Base-by-base conservation (phyloP, 805 yeast genomes). In the Priceomyces haplophilus region DNA sequence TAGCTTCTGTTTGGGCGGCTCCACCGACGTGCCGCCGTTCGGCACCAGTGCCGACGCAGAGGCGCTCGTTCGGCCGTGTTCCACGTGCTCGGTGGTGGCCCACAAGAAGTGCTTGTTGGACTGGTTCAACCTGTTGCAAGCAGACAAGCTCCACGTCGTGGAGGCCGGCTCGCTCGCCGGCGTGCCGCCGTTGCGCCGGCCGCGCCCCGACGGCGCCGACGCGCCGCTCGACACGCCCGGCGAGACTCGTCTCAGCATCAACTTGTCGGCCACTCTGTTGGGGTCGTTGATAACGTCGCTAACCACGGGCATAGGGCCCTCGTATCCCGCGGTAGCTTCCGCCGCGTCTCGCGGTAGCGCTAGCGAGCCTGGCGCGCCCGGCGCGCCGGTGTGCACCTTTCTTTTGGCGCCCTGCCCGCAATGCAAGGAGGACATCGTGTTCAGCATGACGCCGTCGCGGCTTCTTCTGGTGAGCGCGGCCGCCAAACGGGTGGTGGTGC, bases 1-100 rank as follows among this genome's bases (percentile, higher is more conserved):
- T 40, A 56, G 68, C 34, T 61, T 70, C 46, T 70, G 75, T 43
- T 56, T 69, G 3, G 73, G 73, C 10, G 70, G 62, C n/a, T 53
- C 48, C 31, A 50, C 59, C 10, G 75, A 69, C 19, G 46, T 65
- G 3, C 74, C 74, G 2, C 69, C 72, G 6, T 68, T 69, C 45
- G 73, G 72, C 1, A 45, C 52, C 2, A 38, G 55, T 11, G 37
- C 46, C 12, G 74, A 69, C 44, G 72, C 72, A 3, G 53, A 54
- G 40, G 72, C 64, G 41, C 50, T 70, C 34, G 47, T 69, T 17
- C 47, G 49, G 4, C 75, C 75, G 0, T 70, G 75, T 47, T 41
- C 58, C 25, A 64, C 72, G 3, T 70, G 75, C 46, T 54, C 62
- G 7, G 38, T 70, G 19, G 56, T 52, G 5, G 54, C 67, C 16